Evolutionary conservation across 75 land plant genomes (phyloP).

Genomic region (Ceratopteris richardii): DNA sequence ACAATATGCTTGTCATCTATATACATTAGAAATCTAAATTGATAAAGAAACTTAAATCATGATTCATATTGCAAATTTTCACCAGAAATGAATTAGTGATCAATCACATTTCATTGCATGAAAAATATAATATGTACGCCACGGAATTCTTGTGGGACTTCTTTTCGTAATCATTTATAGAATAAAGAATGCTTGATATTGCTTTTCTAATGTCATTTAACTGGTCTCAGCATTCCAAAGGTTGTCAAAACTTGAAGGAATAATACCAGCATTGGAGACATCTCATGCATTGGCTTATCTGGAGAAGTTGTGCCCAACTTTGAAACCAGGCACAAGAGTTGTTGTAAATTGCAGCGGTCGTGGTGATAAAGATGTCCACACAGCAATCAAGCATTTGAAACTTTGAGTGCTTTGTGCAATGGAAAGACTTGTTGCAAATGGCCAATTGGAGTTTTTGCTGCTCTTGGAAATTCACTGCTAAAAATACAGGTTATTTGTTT

Average conservation of each 20-base stretch:
- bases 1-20: too few relatives aligned
- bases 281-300: constrained; percentile 81
- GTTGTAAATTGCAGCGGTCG: constrained; percentile 79
- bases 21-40: too few relatives aligned
- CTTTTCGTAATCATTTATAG: too few relatives aligned
- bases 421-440: not conserved
- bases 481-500: not conserved
- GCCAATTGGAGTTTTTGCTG: too few relatives aligned
- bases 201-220: too few relatives aligned
- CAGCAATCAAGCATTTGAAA: constrained; percentile 36
- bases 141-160: too few relatives aligned
- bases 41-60: too few relatives aligned
- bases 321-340: constrained; percentile 51
- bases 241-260: constrained; percentile 69
- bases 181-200: too few relatives aligned
- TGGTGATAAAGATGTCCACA: constrained; percentile 76
- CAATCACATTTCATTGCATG: too few relatives aligned
- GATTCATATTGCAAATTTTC: too few relatives aligned
- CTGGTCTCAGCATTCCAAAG: constrained; percentile 40
- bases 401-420: constrained; percentile 17
- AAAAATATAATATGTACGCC: too few relatives aligned
- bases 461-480: not conserved
- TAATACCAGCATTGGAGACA: constrained; percentile 70
- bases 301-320: constrained; percentile 63
- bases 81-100: too few relatives aligned